Evolutionary conservation across 1,284 basidiomycete genomes (phyloP), one percentile per base, ranked within the genome.

Genomic region (Tremellales sp.): DNA sequence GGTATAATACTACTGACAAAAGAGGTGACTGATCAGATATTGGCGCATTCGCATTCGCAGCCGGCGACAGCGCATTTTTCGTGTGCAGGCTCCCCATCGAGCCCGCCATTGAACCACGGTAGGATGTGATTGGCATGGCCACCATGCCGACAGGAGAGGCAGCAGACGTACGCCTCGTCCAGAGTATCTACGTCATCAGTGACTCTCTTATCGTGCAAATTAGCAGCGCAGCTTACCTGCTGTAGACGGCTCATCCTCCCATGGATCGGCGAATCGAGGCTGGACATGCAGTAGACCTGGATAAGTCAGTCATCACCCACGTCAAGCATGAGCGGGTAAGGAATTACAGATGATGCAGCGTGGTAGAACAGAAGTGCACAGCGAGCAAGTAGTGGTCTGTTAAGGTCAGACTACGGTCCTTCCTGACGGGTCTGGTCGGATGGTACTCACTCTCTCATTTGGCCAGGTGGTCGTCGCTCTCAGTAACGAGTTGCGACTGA

Each of bases 91-190:
- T 65, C 64, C 35, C 66, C 66, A 39, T 73, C 67, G 6, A 67
- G 59, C 1, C 62, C 64, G 36, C 72, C 72, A 40, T 69, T 60
- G 55, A 73, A 72, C 70, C 71, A 74, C 15, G 61, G 56, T 13
- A 70, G 51, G 12, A 72, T 67, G 47, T 73, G 71, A 39, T 53
- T 56, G 3, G 70, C 69, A 52, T 73, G 73, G 12, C 70, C 68
- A 66, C 45, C n/a, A n/a, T 37, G 42, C 4, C 33, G 29, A 49
- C 44, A 45, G 39, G 13, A 24, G 22, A 35, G 43, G n/a, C 47
- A 40, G 26, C 62, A 69, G 31, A 73, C 66, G 41, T 72, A 70
- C 1, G 70, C 69, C 23, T 57, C 52, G 25, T 72, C 70, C 23
- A 72, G 60, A 2, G 61, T 67, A 42, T 70, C 67, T 53, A 33